phyloP scores from a whole-genome alignment of 2,329 filamentous ascomycete species.

The Zymoseptoria tritici region DNA sequence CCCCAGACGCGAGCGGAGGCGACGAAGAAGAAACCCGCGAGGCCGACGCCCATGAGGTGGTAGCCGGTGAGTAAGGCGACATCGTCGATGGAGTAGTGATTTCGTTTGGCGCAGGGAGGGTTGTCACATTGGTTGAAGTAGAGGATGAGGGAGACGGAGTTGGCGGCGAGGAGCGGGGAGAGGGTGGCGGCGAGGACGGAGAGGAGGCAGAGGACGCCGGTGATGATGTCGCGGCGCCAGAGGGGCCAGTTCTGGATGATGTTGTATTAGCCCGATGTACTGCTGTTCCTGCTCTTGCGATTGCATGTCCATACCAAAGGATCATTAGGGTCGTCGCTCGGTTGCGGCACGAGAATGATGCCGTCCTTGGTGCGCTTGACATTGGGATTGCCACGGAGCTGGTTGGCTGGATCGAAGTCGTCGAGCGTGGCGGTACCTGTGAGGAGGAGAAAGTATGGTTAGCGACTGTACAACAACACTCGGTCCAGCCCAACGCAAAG shows the following conservation, averaged over 20 bases:
- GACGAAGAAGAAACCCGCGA: slow-evolving; percentile 77
- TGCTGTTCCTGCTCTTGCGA: neutral
- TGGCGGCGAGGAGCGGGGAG: slow-evolving; percentile 79
- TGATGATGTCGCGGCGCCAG: slow-evolving; percentile 76
- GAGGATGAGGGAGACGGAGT: slow-evolving; percentile 69
- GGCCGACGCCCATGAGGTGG: slow-evolving; percentile 73
- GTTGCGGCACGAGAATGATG: slow-evolving; percentile 75
- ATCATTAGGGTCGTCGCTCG: slow-evolving; percentile 84
- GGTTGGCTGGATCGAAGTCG: slow-evolving; percentile 22
- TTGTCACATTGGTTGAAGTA: slow-evolving; percentile 45
- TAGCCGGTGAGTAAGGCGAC: slow-evolving; percentile 81
- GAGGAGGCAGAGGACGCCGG: slow-evolving; percentile 67
- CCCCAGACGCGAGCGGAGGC: slow-evolving; percentile 86
- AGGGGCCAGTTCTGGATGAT: slow-evolving; percentile 66
- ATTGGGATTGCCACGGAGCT: slow-evolving; percentile 13
- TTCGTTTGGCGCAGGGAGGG: neutral
- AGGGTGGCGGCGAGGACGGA: slow-evolving; percentile 79
- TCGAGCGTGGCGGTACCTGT: slow-evolving; percentile 39
- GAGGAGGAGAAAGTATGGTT: neutral
- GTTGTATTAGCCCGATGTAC: slow-evolving; percentile 4
- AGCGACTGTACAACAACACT: neutral
- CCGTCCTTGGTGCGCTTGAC: slow-evolving; percentile 21
- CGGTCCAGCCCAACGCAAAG: neutral
- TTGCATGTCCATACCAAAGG: slow-evolving; percentile 53
- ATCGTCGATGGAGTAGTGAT: slow-evolving; percentile 56